Conservation (phyloP, 495 filamentous ascomycete species). For the Ascodesmis nigricans region DNA sequence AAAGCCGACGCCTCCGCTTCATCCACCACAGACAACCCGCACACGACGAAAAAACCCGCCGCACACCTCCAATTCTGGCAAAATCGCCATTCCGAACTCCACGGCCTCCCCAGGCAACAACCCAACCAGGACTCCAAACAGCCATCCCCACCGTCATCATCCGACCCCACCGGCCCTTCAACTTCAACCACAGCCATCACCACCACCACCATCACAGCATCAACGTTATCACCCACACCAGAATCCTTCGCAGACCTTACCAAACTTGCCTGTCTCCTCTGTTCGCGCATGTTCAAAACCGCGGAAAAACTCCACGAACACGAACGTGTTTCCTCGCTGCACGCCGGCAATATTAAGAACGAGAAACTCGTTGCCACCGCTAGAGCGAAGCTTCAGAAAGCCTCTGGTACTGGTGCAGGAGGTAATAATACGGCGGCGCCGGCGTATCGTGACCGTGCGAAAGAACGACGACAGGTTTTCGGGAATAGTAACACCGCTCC, state of each 20-base stretch:
- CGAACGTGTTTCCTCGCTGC: conserved; percentile 52
- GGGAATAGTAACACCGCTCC: conserved; percentile 39
- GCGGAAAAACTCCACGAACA: conserved; percentile 48
- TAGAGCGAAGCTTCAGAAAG: conserved; percentile 35
- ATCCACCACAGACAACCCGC: conserved; percentile 22
- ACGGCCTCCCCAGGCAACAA: conserved; percentile 29
- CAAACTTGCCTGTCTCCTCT: conserved; percentile 55
- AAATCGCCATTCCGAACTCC: conserved; percentile 65
- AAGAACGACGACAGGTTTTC: conserved; percentile 55
- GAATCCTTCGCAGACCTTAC: conserved; percentile 50
- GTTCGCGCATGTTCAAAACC: conserved; percentile 49
- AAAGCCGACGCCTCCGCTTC: conserved; percentile 31
- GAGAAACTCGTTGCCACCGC: conserved; percentile 36
- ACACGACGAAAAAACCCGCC: conserved; percentile 23
- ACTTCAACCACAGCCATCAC: no score
- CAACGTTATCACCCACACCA: conserved; percentile 3
- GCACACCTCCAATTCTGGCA: conserved; percentile 73
- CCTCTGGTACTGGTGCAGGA: conserved; percentile 22
- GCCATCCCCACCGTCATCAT: no score
- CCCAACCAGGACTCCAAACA: conserved; percentile 7
- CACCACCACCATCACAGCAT: no score
- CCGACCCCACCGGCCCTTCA: no score
- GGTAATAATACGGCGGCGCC: conserved; percentile 23
- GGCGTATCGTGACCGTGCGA: conserved; percentile 62
- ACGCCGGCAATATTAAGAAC: conserved; percentile 46